Evolutionary conservation across 495 filamentous ascomycete species (phyloP), one percentile per base, ranked within the genome.

Genomic region (Melanomma pulvis-pyrius): DNA sequence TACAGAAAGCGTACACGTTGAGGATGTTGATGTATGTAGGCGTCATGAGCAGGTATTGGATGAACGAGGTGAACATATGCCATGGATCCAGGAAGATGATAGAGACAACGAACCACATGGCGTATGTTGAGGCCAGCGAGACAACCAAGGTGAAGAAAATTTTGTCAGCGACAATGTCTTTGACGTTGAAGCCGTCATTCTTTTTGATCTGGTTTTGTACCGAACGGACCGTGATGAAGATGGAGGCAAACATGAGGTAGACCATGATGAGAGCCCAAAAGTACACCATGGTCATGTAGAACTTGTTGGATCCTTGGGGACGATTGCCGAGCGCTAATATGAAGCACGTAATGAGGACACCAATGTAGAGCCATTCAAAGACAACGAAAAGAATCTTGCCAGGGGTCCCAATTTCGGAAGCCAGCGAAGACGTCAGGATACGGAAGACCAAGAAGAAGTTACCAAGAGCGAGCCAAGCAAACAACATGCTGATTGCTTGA

Each of bases 361-460:
- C 90, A 25, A 96, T 88, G 77, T 99, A 99, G 1, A 94, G 82
- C 94, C 94, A 99, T 80, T 96, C 89, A 71, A 97, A 97, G 24
- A 97, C 85, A 17, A 97, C 88, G 49, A 90, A 90, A 22, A 99
- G 81, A 61, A 96, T 83, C 13, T 84, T 82, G 46, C 96, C 96
- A 30, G 83, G 83, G 3, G 83, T 86, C 19, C 91, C 90, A 11
- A 96, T 76, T 0, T 76, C 71, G 15, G 83, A 81, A 46, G 88
- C 87, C 61, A 99, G 83, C 72, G 92, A 93, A 32, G 87, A 88
- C 1, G 93, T 98, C 68, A 99, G 77, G 74, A 99, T 99, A 73
- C 93, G 92, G 81, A 99, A 99, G 48, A 99, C 96, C 70, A 99
- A 79, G 84, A 98, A 99, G 84, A 99, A 99, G 76, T 99, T 99